These are phyloP conservation scores for Fusarium falciforme DNA, from an alignment of 2,329 filamentous ascomycete species.

Conservation along the genomic window DNA sequence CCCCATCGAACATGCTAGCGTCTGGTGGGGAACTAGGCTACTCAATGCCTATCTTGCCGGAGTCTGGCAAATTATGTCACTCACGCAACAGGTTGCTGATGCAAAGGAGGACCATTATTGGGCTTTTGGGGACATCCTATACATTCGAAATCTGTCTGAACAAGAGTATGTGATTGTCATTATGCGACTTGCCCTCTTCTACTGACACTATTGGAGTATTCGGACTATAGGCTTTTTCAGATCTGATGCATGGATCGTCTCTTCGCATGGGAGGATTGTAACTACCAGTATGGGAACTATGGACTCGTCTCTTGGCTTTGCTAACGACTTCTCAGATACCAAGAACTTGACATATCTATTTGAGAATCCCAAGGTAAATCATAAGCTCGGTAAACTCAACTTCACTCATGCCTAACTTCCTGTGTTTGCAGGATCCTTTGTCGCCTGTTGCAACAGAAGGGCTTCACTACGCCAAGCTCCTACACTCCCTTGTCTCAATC, in stretches of 20 bases:
- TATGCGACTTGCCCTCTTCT: too few relatives aligned
- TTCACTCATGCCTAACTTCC: not conserved
- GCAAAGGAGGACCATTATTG: conserved; percentile 2
- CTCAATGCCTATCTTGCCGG: conserved; percentile 21
- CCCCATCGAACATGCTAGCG: conserved; percentile 13
- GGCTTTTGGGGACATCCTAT: conserved; percentile 5
- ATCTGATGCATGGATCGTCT: conserved; percentile 2
- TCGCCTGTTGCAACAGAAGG: not conserved
- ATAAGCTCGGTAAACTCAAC: too few relatives aligned
- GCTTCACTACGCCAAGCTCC: conserved; percentile 12
- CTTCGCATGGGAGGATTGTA: not conserved
- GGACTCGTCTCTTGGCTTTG: not conserved
- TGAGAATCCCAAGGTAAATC: not conserved
- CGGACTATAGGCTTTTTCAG: not conserved
- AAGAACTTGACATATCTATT: not conserved
- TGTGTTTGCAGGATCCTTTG: rapidly evolving
- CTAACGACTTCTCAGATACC: not conserved
- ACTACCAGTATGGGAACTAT: not conserved
- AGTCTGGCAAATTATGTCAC: conserved; percentile 10
- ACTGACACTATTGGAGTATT: not conserved
- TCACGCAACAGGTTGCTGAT: not conserved
- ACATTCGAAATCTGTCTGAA: not conserved
- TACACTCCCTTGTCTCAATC: conserved; percentile 17
- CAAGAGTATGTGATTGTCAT: not conserved
- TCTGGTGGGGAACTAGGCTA: conserved; percentile 29